Evolutionary conservation across 2,329 filamentous ascomycete genomes (phyloP).

Genomic region (Aspergillaceae sp.): DNA sequence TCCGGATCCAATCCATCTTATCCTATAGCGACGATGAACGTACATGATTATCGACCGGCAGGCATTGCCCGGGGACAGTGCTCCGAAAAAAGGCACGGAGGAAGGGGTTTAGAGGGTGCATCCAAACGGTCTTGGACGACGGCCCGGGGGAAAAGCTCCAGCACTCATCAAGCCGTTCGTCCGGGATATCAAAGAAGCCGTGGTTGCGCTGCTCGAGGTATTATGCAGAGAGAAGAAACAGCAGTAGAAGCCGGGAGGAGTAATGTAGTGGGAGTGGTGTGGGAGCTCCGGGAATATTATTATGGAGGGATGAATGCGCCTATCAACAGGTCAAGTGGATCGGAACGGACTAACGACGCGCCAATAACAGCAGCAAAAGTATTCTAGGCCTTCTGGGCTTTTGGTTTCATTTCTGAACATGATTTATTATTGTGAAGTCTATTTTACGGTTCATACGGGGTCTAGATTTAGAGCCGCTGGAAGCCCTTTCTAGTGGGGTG

Average conservation of each 20-base stretch:
- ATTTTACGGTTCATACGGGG: too few species aligned
- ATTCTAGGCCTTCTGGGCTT: too few species aligned
- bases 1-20: background rate
- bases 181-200: conserved; percentile 12
- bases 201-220: conserved; percentile 16
- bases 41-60: conserved; percentile 79
- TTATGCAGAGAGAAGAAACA: conserved; percentile 17
- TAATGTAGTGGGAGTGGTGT: too few species aligned
- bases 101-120: conserved; percentile 99
- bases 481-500: too few species aligned
- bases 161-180: conserved; percentile 32
- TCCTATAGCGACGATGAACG: conserved; percentile 4
- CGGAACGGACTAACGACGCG: background rate
- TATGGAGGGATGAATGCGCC: too few species aligned
- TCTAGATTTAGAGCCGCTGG: too few species aligned
- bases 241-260: background rate
- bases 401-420: too few species aligned
- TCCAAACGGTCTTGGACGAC: conserved; percentile 51
- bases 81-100: conserved; percentile 98
- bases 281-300: too few species aligned
- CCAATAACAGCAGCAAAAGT: too few species aligned
- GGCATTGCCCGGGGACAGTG: conserved; percentile 82
- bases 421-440: too few species aligned
- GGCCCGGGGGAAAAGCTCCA: conserved; percentile 24
- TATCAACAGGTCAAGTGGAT: background rate